A percentile compares a stretch with the other conserved stretches of the same genome.
Conservation (phyloP, 176 grass and related monocot genomes). For the Rhipidocladum racemiflorum region DNA sequence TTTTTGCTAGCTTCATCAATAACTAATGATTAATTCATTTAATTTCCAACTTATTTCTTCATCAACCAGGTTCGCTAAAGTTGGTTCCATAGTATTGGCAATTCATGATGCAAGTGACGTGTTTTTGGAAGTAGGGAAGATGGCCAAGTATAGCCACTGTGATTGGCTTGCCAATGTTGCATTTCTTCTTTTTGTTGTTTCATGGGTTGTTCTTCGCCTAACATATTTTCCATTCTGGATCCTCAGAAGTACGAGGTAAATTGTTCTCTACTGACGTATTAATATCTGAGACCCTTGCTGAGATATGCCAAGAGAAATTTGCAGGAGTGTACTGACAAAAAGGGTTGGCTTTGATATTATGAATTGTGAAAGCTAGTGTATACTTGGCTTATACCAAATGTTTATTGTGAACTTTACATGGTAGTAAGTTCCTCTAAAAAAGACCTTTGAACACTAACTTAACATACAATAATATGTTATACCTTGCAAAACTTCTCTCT, state of each 20-base stretch:
- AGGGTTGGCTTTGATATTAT: not conserved
- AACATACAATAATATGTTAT: not conserved
- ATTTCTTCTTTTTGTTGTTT: constrained; percentile 69
- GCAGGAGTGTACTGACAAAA: not conserved
- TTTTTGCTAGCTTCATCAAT: not conserved
- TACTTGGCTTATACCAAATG: not conserved
- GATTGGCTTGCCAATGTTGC: constrained; percentile 59
- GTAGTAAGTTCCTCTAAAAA: not conserved
- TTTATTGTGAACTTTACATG: not conserved
- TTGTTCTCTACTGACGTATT: not conserved
- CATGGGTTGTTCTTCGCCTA: constrained; percentile 72
- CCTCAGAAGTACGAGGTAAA: constrained; percentile 83
- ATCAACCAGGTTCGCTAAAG: constrained; percentile 70
- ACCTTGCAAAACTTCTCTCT: not conserved
- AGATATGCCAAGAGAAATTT: not conserved
- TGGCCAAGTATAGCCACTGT: constrained; percentile 68
- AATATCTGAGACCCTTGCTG: not conserved
- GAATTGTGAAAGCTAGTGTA: not conserved
- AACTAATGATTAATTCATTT: not conserved
- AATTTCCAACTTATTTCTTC: constrained; percentile 9
- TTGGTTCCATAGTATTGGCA: constrained; percentile 69
- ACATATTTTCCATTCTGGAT: constrained; percentile 84
- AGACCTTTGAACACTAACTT: not conserved
- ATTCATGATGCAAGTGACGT: constrained; percentile 84
- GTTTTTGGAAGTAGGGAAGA: constrained; percentile 74